These are phyloP conservation scores for Zhuliangozyma parablackwelliae DNA, from an alignment of 1,139 yeast species.

Conservation along the genomic window DNA sequence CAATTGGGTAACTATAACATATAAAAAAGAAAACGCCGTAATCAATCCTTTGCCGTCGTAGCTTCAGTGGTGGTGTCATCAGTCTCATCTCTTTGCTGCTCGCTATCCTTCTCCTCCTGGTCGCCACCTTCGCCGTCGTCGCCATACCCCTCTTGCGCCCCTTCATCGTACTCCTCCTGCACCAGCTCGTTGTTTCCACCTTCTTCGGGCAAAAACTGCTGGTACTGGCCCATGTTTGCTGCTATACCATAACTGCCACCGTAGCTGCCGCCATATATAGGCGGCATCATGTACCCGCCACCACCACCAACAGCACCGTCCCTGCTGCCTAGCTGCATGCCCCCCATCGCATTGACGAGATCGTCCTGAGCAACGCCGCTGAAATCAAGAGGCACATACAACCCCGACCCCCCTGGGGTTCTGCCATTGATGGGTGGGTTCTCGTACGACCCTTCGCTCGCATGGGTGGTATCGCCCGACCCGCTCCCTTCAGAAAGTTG, in stretches of 20 bases:
- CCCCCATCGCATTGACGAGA: constrained; percentile 15
- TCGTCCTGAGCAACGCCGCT: constrained; percentile 8
- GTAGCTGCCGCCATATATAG: constrained; percentile 9
- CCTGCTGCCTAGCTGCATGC: constrained; percentile 13
- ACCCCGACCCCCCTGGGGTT: background rate
- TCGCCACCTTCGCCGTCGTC: constrained; percentile 1
- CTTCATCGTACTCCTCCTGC: background rate
- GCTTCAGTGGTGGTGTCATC: background rate
- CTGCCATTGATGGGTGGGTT: constrained; percentile 1
- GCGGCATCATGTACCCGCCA: constrained; percentile 9
- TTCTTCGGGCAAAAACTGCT: constrained; percentile 9
- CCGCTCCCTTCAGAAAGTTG: constrained; percentile 4
- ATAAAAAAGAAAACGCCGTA: too few relatives aligned
- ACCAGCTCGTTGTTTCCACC: background rate
- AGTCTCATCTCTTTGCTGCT: background rate
- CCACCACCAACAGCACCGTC: constrained; percentile 2
- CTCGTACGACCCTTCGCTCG: constrained; percentile 2
- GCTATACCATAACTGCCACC: constrained; percentile 1
- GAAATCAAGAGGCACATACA: too few relatives aligned
- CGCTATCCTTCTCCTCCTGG: background rate
- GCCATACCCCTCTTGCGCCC: background rate
- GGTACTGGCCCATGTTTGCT: constrained; percentile 8
- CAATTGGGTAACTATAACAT: too few relatives aligned
- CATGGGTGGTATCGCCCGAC: constrained; percentile 5
- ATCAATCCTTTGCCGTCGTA: background rate